Base-by-base conservation (phyloP, 371 early-diverging fungal genomes). In the Catenaria anguillulae region DNA sequence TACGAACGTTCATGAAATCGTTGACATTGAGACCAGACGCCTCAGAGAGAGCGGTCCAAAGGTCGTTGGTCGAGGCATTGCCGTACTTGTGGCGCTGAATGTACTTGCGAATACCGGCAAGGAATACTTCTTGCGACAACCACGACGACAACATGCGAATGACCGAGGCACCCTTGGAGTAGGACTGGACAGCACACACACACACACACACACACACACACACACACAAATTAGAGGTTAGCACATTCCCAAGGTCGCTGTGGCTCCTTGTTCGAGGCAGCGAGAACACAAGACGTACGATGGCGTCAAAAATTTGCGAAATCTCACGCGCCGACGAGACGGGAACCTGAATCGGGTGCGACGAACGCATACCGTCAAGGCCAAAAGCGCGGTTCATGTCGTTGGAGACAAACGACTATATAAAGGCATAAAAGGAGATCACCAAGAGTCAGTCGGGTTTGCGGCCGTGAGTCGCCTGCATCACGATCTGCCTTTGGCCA, bases 161-260 rank as follows among this genome's bases (percentile, higher is more conserved):
- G 4, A 93, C 84, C 55, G 84, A 82, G 0, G 90, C 92, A n/a
- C 96, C 96, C 71, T 98, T 98, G 63, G 78, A 77, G 75, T 97
- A 97, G 34, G 87, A 78, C n/a, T n/a, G n/a, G n/a, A n/a, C n/a
- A n/a, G n/a, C n/a, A n/a, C n/a, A n/a, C n/a, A n/a, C n/a, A n/a
- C n/a, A n/a, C n/a, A n/a, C n/a, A n/a, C n/a, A n/a, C n/a, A n/a
- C n/a, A n/a, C n/a, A n/a, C n/a, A n/a, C n/a, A n/a, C n/a, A n/a
- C n/a, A n/a, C n/a, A n/a, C n/a, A n/a, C n/a, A n/a, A n/a, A n/a
- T n/a, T n/a, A n/a, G n/a, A n/a, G n/a, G n/a, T n/a, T n/a, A n/a
- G n/a, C n/a, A n/a, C n/a, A n/a, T n/a, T n/a, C n/a, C n/a, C n/a
- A n/a, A n/a, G n/a, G n/a, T n/a, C n/a, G n/a, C n/a, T n/a, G n/a